Percentiles rank a stretch among this genome's conserved stretches.
Conservation (phyloP, 1,284 basidiomycete genomes). For the Cystobasidium slooffiae region DNA sequence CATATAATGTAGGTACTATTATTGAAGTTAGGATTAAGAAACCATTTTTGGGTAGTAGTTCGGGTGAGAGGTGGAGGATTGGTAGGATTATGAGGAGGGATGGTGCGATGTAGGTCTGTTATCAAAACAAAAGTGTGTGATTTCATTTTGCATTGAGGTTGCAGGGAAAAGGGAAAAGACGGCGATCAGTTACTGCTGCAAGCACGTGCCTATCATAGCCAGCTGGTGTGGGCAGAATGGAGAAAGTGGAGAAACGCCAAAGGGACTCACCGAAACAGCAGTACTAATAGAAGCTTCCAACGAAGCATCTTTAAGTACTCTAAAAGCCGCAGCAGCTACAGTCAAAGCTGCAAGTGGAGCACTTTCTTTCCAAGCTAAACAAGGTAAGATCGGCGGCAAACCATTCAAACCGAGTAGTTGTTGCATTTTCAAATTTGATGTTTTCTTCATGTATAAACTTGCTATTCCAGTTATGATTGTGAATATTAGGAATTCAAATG, state of each 20-base stretch:
- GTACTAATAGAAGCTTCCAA: constrained; percentile 24
- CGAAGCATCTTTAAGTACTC: constrained; percentile 11
- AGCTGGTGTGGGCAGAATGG: background rate
- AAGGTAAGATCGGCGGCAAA: background rate
- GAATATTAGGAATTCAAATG: constrained; percentile 7
- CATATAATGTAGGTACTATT: constrained; percentile 19
- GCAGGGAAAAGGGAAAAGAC: too few relatives aligned
- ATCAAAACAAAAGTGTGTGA: too few relatives aligned
- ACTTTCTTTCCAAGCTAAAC: constrained; percentile 25
- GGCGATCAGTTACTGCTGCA: background rate
- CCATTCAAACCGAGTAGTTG: constrained; percentile 6
- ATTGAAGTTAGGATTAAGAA: constrained; percentile 14
- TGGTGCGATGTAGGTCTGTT: constrained; percentile 33
- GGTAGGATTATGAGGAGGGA: constrained; percentile 12
- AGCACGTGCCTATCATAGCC: background rate
- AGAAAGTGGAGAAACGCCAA: background rate
- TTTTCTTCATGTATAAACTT: constrained; percentile 3
- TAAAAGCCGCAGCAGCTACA: constrained; percentile 3
- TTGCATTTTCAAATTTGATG: constrained; percentile 7
- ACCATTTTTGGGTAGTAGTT: constrained; percentile 28
- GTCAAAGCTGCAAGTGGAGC: constrained; percentile 19
- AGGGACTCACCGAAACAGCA: constrained; percentile 9
- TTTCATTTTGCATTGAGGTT: too few relatives aligned
- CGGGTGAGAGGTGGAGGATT: background rate
- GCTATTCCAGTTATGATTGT: background rate